These are phyloP conservation scores for Eucalyptus curtisii DNA, from an alignment of 345 rosid species.

Conservation along the genomic window DNA sequence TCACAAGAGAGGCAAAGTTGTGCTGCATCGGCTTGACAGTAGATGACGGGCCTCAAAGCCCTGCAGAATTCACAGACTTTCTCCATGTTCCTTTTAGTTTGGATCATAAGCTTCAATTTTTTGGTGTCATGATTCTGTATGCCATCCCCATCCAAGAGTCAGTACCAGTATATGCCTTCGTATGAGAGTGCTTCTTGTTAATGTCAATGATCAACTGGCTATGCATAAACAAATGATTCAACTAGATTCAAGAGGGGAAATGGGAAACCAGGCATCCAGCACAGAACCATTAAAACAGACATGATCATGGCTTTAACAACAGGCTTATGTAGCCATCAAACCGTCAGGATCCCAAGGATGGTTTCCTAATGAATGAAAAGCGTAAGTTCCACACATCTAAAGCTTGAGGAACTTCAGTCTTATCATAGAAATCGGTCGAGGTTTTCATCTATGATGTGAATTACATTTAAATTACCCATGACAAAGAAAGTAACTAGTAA, in stretches of 20 bases:
- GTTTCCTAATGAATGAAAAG: not conserved
- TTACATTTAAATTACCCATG: not conserved
- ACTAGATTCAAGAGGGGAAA: not conserved
- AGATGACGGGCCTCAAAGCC: conserved; percentile 54
- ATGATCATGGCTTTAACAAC: not conserved
- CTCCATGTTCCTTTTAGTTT: not conserved
- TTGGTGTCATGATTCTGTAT: not conserved
- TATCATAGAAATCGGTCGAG: not conserved
- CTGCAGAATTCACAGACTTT: conserved; percentile 49
- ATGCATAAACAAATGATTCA: not conserved
- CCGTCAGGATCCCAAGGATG: not conserved
- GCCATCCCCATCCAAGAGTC: not conserved
- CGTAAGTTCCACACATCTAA: not conserved
- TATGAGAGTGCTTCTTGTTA: not conserved
- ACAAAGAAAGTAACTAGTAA: not conserved
- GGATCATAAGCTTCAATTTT: not conserved
- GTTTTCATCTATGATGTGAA: not conserved
- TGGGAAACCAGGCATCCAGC: not conserved
- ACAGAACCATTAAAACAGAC: not conserved
- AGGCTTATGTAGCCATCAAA: not conserved
- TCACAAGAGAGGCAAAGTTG: conserved; percentile 80
- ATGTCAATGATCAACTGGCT: not conserved
- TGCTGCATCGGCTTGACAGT: conserved; percentile 82
- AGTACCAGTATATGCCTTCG: not conserved
- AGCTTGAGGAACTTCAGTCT: not conserved